These are phyloP conservation scores for Eleusine indica DNA, from an alignment of 176 grass and related monocot species.

Conservation along the genomic window DNA sequence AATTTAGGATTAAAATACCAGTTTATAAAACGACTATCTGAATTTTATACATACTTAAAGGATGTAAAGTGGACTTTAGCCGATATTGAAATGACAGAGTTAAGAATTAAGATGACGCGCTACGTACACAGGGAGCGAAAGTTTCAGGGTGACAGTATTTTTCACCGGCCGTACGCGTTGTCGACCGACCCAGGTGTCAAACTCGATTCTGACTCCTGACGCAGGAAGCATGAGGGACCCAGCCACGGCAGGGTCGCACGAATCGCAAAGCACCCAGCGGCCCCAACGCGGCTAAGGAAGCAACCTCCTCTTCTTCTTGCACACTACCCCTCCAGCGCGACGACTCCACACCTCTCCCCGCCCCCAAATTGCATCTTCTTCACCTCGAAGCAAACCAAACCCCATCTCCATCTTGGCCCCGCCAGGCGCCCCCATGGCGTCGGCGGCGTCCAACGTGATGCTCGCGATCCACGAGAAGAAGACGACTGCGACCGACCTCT, in stretches of 20 bases:
- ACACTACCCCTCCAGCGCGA: constrained; percentile 7
- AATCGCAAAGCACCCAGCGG: constrained; percentile 35
- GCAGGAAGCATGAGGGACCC: not conserved
- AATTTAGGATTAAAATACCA: too few species aligned
- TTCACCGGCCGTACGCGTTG: not conserved
- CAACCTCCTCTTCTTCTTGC: not conserved
- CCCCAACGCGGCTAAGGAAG: constrained; percentile 40
- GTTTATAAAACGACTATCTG: too few species aligned
- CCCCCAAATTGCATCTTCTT: constrained; percentile 30
- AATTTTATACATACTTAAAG: too few species aligned
- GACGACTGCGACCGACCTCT: constrained; percentile 64
- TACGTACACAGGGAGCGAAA: too few species aligned
- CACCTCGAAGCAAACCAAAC: constrained; percentile 36
- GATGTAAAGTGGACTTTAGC: too few species aligned
- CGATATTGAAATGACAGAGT: too few species aligned
- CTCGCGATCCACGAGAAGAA: constrained; percentile 99
- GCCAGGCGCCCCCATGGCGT: constrained; percentile 40
- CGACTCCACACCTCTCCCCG: constrained; percentile 2
- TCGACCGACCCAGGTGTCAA: not conserved
- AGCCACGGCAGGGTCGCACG: not conserved
- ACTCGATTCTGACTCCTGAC: not conserved
- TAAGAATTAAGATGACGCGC: too few species aligned
- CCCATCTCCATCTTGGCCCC: not conserved
- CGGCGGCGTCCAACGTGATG: constrained; percentile 73
- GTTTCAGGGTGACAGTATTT: not conserved